These are phyloP conservation scores for Tetrahymena borealis DNA, from an alignment of 73 alveolate species.

Conservation along the genomic window DNA sequence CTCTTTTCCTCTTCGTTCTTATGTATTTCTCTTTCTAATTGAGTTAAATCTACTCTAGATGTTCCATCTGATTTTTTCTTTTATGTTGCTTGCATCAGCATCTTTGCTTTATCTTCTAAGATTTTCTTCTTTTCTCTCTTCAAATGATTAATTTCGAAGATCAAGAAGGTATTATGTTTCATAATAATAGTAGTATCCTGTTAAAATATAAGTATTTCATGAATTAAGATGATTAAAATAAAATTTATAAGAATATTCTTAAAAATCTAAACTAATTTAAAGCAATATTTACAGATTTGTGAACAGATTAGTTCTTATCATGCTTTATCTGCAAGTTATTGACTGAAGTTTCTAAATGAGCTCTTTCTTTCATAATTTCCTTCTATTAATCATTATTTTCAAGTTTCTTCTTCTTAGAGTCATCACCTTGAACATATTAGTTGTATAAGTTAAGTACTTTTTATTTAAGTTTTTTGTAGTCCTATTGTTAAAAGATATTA, in stretches of 20 bases:
- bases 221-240: not conserved
- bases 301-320: constrained; percentile 64
- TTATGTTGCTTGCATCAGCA: not conserved
- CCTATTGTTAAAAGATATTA: constrained; percentile 14
- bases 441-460: constrained; percentile 50
- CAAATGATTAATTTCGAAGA: constrained; percentile 55
- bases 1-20: constrained; percentile 18
- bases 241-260: too few relatives aligned
- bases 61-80: not conserved
- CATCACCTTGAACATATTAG: constrained; percentile 60
- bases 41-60: not conserved
- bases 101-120: constrained; percentile 22
- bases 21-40: constrained; percentile 6
- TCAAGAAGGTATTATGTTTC: constrained; percentile 65
- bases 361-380: constrained; percentile 72
- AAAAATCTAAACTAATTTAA: too few relatives aligned
- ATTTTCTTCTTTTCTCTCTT: constrained; percentile 55
- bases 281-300: constrained; percentile 35
- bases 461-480: constrained; percentile 52
- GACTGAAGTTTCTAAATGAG: constrained; percentile 68
- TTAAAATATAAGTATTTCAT: not conserved
- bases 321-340: constrained; percentile 64
- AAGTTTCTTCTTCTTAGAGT: constrained; percentile 51
- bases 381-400: constrained; percentile 58
- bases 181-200: constrained; percentile 66